These are phyloP conservation scores for Talaromyces sp. DNA, from an alignment of 2,329 filamentous ascomycete genomes.

Conservation along the genomic window DNA sequence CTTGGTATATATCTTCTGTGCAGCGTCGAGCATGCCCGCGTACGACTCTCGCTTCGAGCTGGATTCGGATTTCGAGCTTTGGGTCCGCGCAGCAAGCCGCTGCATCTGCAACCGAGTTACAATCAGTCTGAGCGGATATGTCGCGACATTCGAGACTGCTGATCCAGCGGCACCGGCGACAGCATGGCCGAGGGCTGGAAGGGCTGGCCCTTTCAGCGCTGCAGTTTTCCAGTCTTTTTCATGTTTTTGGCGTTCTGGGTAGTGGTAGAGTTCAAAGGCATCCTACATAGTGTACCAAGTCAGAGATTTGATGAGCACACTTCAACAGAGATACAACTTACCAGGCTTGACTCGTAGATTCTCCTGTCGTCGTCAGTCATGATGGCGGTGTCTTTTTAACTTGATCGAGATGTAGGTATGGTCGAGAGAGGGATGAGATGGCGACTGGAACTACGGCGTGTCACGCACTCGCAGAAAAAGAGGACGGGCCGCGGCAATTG, in stretches of 20 bases:
- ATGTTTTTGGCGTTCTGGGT: slow-evolving; percentile 17
- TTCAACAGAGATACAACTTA: background rate
- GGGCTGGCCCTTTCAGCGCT: slow-evolving; percentile 34
- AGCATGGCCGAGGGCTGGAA: slow-evolving; percentile 76
- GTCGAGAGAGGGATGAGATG: background rate
- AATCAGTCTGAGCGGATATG: slow-evolving; percentile 77
- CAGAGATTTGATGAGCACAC: background rate
- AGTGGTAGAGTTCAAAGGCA: slow-evolving; percentile 29
- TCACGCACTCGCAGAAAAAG: background rate
- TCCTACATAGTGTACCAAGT: background rate
- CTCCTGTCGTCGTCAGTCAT: slow-evolving; percentile 9
- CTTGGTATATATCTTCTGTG: slow-evolving; percentile 61
- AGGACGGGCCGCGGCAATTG: background rate
- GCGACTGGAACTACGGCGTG: background rate
- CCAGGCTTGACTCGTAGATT: slow-evolving; percentile 7
- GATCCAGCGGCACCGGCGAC: slow-evolving; percentile 72
- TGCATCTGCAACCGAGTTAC: slow-evolving; percentile 79
- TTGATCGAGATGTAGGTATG: background rate
- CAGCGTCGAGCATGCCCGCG: slow-evolving; percentile 61
- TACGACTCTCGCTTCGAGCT: slow-evolving; percentile 51
- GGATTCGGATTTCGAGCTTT: slow-evolving; percentile 40
- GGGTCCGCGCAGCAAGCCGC: slow-evolving; percentile 46
- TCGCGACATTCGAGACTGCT: slow-evolving; percentile 68
- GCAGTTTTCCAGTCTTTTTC: slow-evolving; percentile 26
- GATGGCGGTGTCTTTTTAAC: background rate